phyloP scores from a whole-genome alignment of 345 rosid species.

The Aquilaria yunnanensis region DNA sequence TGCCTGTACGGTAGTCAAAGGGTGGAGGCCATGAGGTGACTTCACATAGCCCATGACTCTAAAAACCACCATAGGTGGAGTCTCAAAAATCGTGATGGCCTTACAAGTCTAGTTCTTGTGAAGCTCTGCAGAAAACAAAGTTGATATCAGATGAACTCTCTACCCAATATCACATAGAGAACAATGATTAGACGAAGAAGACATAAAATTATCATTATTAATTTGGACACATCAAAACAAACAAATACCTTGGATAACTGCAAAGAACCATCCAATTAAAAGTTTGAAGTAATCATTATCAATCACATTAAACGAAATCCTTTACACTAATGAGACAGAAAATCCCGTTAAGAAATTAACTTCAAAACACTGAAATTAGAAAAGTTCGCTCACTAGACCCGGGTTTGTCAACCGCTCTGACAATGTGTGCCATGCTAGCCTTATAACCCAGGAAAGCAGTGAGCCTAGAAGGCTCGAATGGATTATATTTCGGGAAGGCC shows the following conservation, averaged over 20 bases:
- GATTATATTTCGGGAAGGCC: slow-evolving; percentile 88
- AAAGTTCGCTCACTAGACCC: slow-evolving; percentile 59
- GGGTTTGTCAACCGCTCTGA: slow-evolving; percentile 80
- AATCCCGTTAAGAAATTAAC: too few relatives aligned
- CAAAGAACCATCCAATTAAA: too few relatives aligned
- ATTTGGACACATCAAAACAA: too few relatives aligned
- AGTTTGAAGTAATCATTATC: too few relatives aligned
- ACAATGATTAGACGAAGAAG: too few relatives aligned
- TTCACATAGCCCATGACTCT: slow-evolving; percentile 79
- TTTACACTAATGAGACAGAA: not conserved
- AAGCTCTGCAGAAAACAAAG: slow-evolving; percentile 40
- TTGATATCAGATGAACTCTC: too few relatives aligned
- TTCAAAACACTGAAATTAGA: not conserved
- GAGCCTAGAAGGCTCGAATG: slow-evolving; percentile 62
- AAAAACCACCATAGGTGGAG: slow-evolving; percentile 80
- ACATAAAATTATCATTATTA: too few relatives aligned
- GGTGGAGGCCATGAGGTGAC: slow-evolving; percentile 68
- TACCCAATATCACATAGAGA: too few relatives aligned
- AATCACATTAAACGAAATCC: not conserved
- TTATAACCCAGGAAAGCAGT: slow-evolving; percentile 90
- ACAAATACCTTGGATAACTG: too few relatives aligned
- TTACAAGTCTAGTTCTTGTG: slow-evolving; percentile 94
- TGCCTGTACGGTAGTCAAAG: slow-evolving; percentile 80
- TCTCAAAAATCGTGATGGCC: slow-evolving; percentile 75
- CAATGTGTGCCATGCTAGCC: slow-evolving; percentile 95